A percentile compares a stretch with the other conserved stretches of the same genome.
Conservation (phyloP, 768 basidiomycete species). For the Suillus clintonianus region DNA sequence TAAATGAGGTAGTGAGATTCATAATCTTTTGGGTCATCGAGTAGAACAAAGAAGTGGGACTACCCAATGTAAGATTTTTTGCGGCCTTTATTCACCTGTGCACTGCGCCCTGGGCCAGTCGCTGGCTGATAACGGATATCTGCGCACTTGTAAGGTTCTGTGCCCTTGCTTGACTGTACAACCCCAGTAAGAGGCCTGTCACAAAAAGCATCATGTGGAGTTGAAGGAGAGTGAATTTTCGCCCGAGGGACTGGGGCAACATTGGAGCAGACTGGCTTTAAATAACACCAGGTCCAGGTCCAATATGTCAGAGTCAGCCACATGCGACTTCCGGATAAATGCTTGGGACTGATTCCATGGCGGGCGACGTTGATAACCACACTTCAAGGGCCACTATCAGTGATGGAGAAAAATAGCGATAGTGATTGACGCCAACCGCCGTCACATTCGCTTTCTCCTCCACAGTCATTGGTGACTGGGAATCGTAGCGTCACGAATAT, state of each 20-base stretch:
- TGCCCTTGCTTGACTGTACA: conserved; percentile 14
- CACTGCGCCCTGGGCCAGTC: conserved; percentile 42
- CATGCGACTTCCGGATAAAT: neutral
- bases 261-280: conserved; percentile 1
- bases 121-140: conserved; percentile 35
- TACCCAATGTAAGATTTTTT: neutral
- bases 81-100: conserved; percentile 37
- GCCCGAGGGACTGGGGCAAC: neutral
- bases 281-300: neutral
- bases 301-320: neutral
- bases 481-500: neutral
- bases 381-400: neutral
- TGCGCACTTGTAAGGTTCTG: conserved; percentile 39
- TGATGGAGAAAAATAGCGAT: neutral
- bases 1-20: neutral
- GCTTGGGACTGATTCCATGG: neutral
- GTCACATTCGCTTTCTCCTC: neutral
- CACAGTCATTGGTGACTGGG: neutral
- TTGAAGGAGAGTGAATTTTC: neutral
- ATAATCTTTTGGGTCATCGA: neutral
- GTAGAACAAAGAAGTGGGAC: neutral
- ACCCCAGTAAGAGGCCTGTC: conserved; percentile 1
- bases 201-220: conserved; percentile 4
- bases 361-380: too few species aligned
- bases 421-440: neutral